Evolutionary conservation across 2,329 filamentous ascomycete genomes (phyloP).

Genomic region (Cercospora sojina): DNA sequence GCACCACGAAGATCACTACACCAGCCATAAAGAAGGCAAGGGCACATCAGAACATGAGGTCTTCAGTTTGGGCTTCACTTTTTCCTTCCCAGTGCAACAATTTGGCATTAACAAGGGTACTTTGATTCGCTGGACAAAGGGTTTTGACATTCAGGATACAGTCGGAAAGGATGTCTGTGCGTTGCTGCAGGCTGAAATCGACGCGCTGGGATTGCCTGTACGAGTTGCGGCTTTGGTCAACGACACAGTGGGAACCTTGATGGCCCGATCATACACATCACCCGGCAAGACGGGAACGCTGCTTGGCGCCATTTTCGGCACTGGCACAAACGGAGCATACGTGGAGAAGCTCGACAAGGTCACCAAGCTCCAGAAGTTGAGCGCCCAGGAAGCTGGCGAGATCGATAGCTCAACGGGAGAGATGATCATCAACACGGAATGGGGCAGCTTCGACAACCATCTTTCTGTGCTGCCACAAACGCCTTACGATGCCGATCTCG

Average conservation of each 20-base stretch:
- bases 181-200: slow-evolving; percentile 84
- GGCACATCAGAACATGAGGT: slow-evolving; percentile 70
- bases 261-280: slow-evolving; percentile 94
- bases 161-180: slow-evolving; percentile 92
- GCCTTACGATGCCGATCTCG: slow-evolving; percentile 74
- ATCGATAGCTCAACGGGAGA: slow-evolving; percentile 80
- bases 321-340: slow-evolving; percentile 95
- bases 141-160: slow-evolving; percentile 94
- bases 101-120: slow-evolving; percentile 92
- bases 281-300: slow-evolving; percentile 82
- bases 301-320: slow-evolving; percentile 96
- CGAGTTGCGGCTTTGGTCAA: slow-evolving; percentile 96
- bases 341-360: slow-evolving; percentile 87
- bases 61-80: slow-evolving; percentile 96
- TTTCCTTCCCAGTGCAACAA: slow-evolving; percentile 95
- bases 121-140: slow-evolving; percentile 96
- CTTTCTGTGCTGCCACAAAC: slow-evolving; percentile 85
- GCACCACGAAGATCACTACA: slow-evolving; percentile 86
- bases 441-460: slow-evolving; percentile 96
- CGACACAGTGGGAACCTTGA: slow-evolving; percentile 94
- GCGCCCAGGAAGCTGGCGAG: slow-evolving; percentile 48
- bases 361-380: slow-evolving; percentile 64
- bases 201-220: slow-evolving; percentile 80
- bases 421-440: slow-evolving; percentile 98
- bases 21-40: slow-evolving; percentile 53